These are phyloP conservation scores for Fraxinus angustifolia DNA, from an alignment of 305 asterid species.

Conservation along the genomic window DNA sequence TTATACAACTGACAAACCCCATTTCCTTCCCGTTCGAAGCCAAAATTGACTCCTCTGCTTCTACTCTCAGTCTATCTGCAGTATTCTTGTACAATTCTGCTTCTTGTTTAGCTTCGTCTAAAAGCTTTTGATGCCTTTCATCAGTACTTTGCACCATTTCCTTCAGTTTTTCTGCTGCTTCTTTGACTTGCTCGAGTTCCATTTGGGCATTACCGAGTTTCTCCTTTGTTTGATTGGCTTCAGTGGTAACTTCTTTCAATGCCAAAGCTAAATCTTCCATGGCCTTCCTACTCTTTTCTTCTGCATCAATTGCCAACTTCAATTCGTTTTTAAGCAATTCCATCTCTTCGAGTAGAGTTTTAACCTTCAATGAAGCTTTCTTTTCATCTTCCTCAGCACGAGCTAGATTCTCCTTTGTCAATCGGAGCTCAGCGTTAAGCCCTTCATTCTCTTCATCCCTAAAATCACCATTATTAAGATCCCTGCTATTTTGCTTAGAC, in stretches of 20 bases:
- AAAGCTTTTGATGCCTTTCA: conserved; percentile 35
- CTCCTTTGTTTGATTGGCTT: conserved; percentile 66
- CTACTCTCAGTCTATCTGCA: conserved; percentile 52
- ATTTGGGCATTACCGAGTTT: conserved; percentile 26
- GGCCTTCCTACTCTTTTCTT: conserved; percentile 69
- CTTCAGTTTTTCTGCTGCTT: conserved; percentile 42
- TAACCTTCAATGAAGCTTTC: conserved; percentile 23
- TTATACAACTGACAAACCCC: conserved; percentile 72
- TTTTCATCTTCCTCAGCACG: conserved; percentile 32
- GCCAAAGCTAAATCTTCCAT: conserved; percentile 85
- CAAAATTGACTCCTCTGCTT: conserved; percentile 71
- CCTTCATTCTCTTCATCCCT: background rate
- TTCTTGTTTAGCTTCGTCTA: conserved; percentile 52
- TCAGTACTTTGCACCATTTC: conserved; percentile 35
- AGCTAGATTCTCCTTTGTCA: conserved; percentile 29
- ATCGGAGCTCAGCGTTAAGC: conserved; percentile 28
- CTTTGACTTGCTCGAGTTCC: conserved; percentile 43
- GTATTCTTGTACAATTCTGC: conserved; percentile 46
- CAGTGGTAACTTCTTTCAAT: conserved; percentile 67
- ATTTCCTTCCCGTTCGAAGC: conserved; percentile 84
- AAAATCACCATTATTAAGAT: background rate
- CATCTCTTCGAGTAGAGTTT: conserved; percentile 34
- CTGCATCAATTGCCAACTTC: conserved; percentile 56
- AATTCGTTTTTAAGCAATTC: conserved; percentile 42
- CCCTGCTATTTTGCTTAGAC: conserved; percentile 15